These are phyloP conservation scores for Corylus heterophylla DNA, from an alignment of 306 rosid genomes.

Conservation along the genomic window DNA sequence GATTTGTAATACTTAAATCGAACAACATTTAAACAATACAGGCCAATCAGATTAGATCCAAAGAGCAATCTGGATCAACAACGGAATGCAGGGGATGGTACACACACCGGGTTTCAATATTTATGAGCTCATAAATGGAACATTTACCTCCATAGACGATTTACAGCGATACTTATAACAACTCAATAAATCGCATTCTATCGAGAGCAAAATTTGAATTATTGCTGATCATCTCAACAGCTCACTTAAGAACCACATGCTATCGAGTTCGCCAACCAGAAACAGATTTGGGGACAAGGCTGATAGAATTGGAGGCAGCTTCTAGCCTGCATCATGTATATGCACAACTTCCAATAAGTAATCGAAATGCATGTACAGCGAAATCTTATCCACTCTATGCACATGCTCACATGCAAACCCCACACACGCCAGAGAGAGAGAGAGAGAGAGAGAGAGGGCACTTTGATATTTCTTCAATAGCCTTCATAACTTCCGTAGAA, in stretches of 20 bases:
- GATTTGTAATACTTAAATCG: not conserved
- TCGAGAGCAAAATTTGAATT: not conserved
- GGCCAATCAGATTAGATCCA: not conserved
- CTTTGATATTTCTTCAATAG: constrained; percentile 86
- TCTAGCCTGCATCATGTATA: constrained; percentile 61
- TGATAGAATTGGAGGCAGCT: constrained; percentile 71
- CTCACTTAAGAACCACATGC: not conserved
- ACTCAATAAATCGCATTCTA: not conserved
- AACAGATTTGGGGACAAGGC: constrained; percentile 66
- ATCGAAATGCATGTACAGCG: not conserved
- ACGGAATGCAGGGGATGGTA: not conserved
- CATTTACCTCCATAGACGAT: not conserved
- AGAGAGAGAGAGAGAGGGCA: constrained; percentile 28
- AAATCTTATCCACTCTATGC: not conserved
- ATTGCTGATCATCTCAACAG: not conserved
- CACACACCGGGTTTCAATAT: not conserved
- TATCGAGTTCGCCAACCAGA: not conserved
- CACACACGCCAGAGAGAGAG: not conserved
- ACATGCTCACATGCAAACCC: not conserved
- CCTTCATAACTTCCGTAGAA: constrained; percentile 84
- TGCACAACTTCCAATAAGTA: not conserved
- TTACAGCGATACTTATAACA: not conserved
- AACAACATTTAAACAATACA: not conserved
- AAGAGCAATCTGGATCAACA: not conserved
- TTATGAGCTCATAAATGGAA: not conserved